Evolutionary conservation across 768 basidiomycete genomes (phyloP), one percentile per base, ranked within the genome.

Genomic region (Tulasnella sp.): DNA sequence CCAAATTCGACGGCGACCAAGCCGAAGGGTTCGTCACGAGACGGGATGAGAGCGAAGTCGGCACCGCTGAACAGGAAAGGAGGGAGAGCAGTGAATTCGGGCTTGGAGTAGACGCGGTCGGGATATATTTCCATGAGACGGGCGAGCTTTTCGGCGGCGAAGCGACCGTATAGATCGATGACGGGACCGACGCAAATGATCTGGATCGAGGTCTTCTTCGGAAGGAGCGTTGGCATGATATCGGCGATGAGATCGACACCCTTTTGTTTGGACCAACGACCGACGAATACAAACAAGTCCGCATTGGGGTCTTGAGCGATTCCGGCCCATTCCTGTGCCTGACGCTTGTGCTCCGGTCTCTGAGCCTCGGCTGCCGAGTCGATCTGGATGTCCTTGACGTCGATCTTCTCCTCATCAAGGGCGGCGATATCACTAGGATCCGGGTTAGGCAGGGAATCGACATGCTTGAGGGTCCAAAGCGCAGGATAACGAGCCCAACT

Each of bases 221-320:
- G 92, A 74, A 97, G 80, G 89, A 97, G 78, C 3, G 87, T 85
- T 29, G 94, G 95, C 91, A 97, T 92, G 75, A 97, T 89, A 80
- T 97, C 95, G 9, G 95, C 95, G 75, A 97, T 97, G 52, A 97
- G 83, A 81, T 97, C 95, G n/a, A 97, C 94, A 81, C 92, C 95
- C 81, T 97, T 97, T 80, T 97, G 95, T 80, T 96, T 97, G 5
- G 95, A 97, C 95, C 95, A 97, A 75, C 95, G 90, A 78, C 95
- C 95, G 75, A 97, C 95, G 80, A 97, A 96, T 75, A 97, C 95
- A 78, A 97, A 96, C 63, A 97, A 80, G 79, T 95, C 93, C 1
- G 94, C 88, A 44, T 91, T 82, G 0, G 95, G 90, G 77, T 96
- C 94, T 77, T 96, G 94, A 78, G 89, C 90, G 81, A 97, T 89